These are phyloP conservation scores for Colletotrichum sp. DNA, from an alignment of 2,329 filamentous ascomycete genomes.

Conservation along the genomic window DNA sequence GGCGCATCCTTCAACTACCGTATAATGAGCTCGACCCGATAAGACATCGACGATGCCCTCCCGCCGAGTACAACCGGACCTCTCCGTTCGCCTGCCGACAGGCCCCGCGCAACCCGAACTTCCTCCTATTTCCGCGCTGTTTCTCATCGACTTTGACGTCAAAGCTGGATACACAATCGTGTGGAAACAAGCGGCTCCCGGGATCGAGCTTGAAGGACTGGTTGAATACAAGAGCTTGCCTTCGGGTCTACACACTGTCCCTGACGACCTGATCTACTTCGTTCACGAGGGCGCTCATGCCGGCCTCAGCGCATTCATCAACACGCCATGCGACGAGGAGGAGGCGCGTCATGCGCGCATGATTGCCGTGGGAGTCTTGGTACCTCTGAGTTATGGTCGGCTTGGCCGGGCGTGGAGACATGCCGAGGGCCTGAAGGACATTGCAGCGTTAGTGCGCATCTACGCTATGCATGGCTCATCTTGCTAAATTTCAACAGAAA, in stretches of 20 bases:
- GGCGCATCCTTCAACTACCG: neutral
- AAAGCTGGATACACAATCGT: conserved; percentile 89
- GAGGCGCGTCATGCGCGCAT: conserved; percentile 87
- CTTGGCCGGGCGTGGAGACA: conserved; percentile 91
- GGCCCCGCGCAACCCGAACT: conserved; percentile 47
- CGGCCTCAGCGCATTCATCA: conserved; percentile 90
- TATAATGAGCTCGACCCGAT: conserved; percentile 11
- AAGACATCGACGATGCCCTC: conserved; percentile 29
- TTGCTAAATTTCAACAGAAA: conserved; percentile 43
- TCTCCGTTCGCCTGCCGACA: conserved; percentile 40
- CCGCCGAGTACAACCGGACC: conserved; percentile 42
- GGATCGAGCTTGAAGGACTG: conserved; percentile 79
- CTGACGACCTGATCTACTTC: conserved; percentile 92
- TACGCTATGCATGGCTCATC: conserved; percentile 21
- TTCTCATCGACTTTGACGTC: conserved; percentile 90
- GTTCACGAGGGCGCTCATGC: conserved; percentile 81
- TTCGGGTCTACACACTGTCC: conserved; percentile 88
- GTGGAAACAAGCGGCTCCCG: conserved; percentile 79
- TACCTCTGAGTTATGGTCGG: conserved; percentile 83
- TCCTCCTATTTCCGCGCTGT: conserved; percentile 76
- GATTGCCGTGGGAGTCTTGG: conserved; percentile 88
- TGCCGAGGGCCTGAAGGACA: conserved; percentile 74
- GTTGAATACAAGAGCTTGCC: conserved; percentile 97
- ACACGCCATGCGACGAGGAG: conserved; percentile 77
- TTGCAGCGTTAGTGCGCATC: conserved; percentile 66